Conservation (phyloP, 2,329 filamentous ascomycete species). For the Cercospora nicotianae region DNA sequence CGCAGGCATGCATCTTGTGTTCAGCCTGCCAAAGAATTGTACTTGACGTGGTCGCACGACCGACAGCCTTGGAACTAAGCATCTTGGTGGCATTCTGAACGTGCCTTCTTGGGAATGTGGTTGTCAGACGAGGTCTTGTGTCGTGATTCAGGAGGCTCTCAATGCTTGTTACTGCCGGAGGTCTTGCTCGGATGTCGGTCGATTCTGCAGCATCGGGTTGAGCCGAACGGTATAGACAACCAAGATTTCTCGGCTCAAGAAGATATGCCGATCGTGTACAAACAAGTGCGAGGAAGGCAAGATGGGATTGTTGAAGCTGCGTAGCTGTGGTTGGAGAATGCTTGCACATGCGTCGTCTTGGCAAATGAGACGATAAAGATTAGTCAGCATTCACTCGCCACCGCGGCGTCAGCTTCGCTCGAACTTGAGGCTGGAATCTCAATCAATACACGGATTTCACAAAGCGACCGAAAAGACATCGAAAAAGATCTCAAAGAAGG, state of each 20-base stretch:
- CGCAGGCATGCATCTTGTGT: background rate
- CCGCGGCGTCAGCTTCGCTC: background rate
- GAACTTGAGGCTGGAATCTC: too few species aligned
- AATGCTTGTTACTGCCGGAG: background rate
- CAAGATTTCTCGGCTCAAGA: background rate
- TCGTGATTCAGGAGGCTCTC: background rate
- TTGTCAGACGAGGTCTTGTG: background rate
- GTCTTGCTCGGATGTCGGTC: background rate
- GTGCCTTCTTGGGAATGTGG: background rate
- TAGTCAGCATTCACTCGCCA: background rate
- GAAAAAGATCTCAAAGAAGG: too few species aligned
- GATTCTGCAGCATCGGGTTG: background rate
- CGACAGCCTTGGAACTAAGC: background rate
- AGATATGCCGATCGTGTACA: background rate
- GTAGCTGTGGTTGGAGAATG: background rate
- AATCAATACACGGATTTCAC: too few species aligned
- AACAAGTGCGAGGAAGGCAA: background rate
- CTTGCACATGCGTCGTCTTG: background rate
- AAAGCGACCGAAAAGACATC: too few species aligned
- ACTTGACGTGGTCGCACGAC: background rate
- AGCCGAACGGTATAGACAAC: background rate
- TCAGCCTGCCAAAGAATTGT: background rate
- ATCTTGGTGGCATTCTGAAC: background rate
- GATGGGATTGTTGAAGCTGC: background rate
- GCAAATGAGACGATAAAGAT: background rate